phyloP scores from a whole-genome alignment of 1,139 yeast species.

The Pichia sp. region DNA sequence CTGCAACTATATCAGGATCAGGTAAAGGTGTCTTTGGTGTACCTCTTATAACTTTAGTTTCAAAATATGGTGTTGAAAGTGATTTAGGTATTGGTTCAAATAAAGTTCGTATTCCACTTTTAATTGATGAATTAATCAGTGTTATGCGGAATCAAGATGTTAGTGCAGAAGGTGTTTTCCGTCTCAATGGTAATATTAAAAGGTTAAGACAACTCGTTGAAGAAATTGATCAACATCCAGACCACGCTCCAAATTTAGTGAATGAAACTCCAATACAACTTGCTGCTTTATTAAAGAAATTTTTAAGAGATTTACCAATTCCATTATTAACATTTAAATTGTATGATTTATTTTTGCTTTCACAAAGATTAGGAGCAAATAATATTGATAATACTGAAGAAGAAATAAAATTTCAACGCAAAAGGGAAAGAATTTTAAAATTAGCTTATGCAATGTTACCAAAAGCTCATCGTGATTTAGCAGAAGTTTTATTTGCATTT shows the following conservation, averaged over 20 bases:
- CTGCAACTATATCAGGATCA: slow-evolving; percentile 16
- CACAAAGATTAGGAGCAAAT: slow-evolving; percentile 42
- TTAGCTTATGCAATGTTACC: slow-evolving; percentile 79
- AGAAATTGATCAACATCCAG: slow-evolving; percentile 64
- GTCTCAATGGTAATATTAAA: slow-evolving; percentile 93
- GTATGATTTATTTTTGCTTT: slow-evolving; percentile 74
- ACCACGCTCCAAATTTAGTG: slow-evolving; percentile 63
- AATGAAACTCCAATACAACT: slow-evolving; percentile 85
- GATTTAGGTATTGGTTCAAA: slow-evolving; percentile 83
- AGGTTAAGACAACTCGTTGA: slow-evolving; percentile 70
- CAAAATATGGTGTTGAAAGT: slow-evolving; percentile 77
- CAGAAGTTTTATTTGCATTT: slow-evolving; percentile 81
- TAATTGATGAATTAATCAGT: slow-evolving; percentile 78
- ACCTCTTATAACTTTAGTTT: slow-evolving; percentile 64
- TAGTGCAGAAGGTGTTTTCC: slow-evolving; percentile 94
- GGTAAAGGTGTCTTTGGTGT: slow-evolving; percentile 64
- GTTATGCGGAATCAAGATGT: slow-evolving; percentile 88
- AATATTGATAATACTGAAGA: slow-evolving; percentile 27
- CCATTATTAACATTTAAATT: slow-evolving; percentile 76
- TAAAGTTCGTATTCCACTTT: slow-evolving; percentile 72
- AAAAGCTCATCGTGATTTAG: slow-evolving; percentile 69
- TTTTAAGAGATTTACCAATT: slow-evolving; percentile 85
- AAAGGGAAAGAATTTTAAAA: slow-evolving; percentile 55
- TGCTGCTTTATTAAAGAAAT: slow-evolving; percentile 89
- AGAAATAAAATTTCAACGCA: slow-evolving; percentile 13